These are phyloP conservation scores for Pichia inconspicua DNA, from an alignment of 1,139 yeast genomes.

Conservation along the genomic window DNA sequence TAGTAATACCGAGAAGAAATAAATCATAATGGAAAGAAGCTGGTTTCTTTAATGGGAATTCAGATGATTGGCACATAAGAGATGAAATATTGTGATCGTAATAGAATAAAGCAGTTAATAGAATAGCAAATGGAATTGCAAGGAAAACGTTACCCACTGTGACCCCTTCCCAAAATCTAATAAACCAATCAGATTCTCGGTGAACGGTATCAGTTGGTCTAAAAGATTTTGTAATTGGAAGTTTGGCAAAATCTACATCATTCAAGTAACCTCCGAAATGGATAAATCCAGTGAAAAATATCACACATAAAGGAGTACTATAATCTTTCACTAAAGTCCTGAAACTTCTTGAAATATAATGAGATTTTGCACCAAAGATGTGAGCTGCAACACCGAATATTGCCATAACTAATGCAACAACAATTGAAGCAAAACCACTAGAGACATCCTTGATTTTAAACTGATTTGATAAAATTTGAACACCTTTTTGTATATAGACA, in stretches of 20 bases:
- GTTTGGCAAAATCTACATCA: conserved; percentile 42
- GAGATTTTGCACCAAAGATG: conserved; percentile 52
- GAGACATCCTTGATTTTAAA: conserved; percentile 38
- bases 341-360: conserved; percentile 48
- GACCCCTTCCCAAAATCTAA: conserved; percentile 68
- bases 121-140: conserved; percentile 86
- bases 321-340: conserved; percentile 78
- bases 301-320: conserved; percentile 72
- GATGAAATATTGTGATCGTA: conserved; percentile 95
- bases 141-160: conserved; percentile 69
- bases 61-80: conserved; percentile 78
- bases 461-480: conserved; percentile 70
- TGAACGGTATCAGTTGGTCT: conserved; percentile 51
- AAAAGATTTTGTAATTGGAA: conserved; percentile 71
- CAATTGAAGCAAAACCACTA: conserved; percentile 69
- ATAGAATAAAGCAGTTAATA: conserved; percentile 75
- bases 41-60: conserved; percentile 77
- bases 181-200: conserved; percentile 56
- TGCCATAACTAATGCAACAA: conserved; percentile 65
- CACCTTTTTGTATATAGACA: conserved; percentile 87
- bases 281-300: conserved; percentile 85
- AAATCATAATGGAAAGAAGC: conserved; percentile 93
- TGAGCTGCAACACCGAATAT: conserved; percentile 64
- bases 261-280: conserved; percentile 78
- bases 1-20: conserved; percentile 71